These are phyloP conservation scores for Aegilops sharonensis DNA, from an alignment of 176 grass and related monocot genomes.

Conservation along the genomic window DNA sequence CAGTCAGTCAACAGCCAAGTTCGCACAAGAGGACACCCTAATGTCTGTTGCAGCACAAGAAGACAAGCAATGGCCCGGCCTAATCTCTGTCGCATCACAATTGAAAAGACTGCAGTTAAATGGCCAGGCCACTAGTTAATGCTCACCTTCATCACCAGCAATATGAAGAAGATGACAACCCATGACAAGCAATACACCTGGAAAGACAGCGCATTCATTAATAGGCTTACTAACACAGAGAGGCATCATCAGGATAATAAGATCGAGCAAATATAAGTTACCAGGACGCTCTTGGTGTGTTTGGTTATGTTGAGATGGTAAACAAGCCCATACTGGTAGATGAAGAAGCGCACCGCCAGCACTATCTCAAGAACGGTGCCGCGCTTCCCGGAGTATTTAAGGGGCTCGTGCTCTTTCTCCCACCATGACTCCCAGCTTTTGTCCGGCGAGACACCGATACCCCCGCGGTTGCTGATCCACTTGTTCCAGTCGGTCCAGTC, in stretches of 20 bases:
- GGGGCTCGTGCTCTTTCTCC: slow-evolving; percentile 87
- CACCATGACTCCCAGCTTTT: slow-evolving; percentile 99
- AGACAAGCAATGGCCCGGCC: background rate
- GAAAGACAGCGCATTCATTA: background rate
- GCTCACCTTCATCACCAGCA: slow-evolving; percentile 82
- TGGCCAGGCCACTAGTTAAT: background rate
- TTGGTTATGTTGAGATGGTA: slow-evolving; percentile 92
- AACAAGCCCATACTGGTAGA: slow-evolving; percentile 96
- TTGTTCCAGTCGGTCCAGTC: slow-evolving; percentile 98
- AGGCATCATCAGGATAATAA: no score
- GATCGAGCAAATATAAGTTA: slow-evolving; percentile 21
- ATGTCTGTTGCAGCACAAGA: background rate
- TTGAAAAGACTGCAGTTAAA: background rate
- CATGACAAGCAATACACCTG: slow-evolving; percentile 96
- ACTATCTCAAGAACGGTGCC: slow-evolving; percentile 74
- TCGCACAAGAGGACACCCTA: background rate
- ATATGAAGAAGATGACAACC: slow-evolving; percentile 85
- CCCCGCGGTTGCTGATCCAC: slow-evolving; percentile 89
- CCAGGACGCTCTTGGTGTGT: slow-evolving; percentile 65
- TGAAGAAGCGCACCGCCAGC: slow-evolving; percentile 79
- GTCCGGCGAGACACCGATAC: slow-evolving; percentile 71
- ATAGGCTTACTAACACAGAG: background rate
- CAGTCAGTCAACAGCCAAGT: background rate
- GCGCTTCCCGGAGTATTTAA: slow-evolving; percentile 77
- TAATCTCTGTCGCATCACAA: background rate